Evolutionary conservation across 179 eudicot genomes (phyloP).

Genomic region (Gypsophila paniculata): DNA sequence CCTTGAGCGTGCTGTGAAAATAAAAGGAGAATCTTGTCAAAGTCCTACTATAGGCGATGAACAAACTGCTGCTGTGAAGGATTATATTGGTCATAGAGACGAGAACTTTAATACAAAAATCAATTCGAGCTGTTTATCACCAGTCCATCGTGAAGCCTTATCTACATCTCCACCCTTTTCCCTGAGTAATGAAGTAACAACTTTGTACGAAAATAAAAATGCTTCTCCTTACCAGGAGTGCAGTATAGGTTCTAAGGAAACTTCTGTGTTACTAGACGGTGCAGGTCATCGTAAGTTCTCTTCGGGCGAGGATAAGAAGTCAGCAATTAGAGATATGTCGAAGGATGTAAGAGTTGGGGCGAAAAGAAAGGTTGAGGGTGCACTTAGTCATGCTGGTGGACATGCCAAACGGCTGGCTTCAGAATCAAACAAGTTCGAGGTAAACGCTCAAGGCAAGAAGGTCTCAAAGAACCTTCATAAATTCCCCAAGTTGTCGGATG

Average conservation of each 20-base stretch:
- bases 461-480: constrained; percentile 30
- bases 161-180: constrained; percentile 10
- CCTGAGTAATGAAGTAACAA: constrained; percentile 19
- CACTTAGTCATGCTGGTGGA: constrained; percentile 26
- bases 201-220: constrained; percentile 18
- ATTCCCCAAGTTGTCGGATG: constrained; percentile 32
- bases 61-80: constrained; percentile 12
- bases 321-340: constrained; percentile 40
- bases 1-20: too few relatives aligned
- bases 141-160: constrained; percentile 11
- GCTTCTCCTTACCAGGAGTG: constrained; percentile 23
- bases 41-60: constrained; percentile 31
- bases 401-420: constrained; percentile 33
- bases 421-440: constrained; percentile 29
- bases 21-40: background rate
- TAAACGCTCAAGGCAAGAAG: constrained; percentile 29
- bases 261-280: constrained; percentile 16
- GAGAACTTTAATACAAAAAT: constrained; percentile 10
- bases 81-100: constrained; percentile 10
- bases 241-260: constrained; percentile 27
- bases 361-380: constrained; percentile 43
- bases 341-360: constrained; percentile 34
- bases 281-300: constrained; percentile 27
- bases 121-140: background rate
- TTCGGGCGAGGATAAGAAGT: constrained; percentile 35